These are phyloP conservation scores for Isatis tinctoria DNA, from an alignment of 345 rosid species.

Conservation along the genomic window DNA sequence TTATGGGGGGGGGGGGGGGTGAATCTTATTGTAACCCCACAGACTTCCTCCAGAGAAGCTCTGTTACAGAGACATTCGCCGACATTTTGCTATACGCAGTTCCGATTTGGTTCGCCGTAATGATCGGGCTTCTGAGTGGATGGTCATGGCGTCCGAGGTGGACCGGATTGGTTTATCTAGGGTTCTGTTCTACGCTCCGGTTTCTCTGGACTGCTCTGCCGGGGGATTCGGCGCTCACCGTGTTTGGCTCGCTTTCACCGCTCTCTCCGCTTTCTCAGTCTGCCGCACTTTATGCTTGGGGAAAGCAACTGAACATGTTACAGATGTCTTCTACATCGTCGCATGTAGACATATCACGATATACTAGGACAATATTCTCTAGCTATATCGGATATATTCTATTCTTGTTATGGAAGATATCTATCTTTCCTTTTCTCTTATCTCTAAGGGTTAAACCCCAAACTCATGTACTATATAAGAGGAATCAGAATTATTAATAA, in stretches of 20 bases:
- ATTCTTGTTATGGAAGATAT: too few species aligned
- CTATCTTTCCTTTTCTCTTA: too few species aligned
- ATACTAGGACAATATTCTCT: too few species aligned
- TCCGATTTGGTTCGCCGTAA: conserved; percentile 93
- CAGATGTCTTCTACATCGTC: too few species aligned
- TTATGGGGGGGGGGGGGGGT: too few species aligned
- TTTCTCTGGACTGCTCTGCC: conserved; percentile 90
- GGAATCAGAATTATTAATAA: too few species aligned
- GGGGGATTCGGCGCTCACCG: conserved; percentile 93
- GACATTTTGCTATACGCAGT: conserved; percentile 88
- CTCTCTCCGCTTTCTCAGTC: conserved; percentile 78
- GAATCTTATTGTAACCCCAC: conserved; percentile 50
- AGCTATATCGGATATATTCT: neutral
- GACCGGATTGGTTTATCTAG: conserved; percentile 79
- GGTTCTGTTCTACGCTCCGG: conserved; percentile 71
- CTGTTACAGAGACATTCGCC: conserved; percentile 80
- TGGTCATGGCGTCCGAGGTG: conserved; percentile 99
- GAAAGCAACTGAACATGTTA: too few species aligned
- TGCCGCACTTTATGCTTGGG: conserved; percentile 74
- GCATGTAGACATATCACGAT: too few species aligned
- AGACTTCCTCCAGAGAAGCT: conserved; percentile 57
- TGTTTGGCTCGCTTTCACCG: conserved; percentile 89
- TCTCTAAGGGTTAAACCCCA: too few species aligned
- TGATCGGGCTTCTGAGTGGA: conserved; percentile 93
- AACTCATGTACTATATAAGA: too few species aligned